These are phyloP conservation scores for Russula lepida DNA, from an alignment of 768 basidiomycete genomes.

Conservation along the genomic window DNA sequence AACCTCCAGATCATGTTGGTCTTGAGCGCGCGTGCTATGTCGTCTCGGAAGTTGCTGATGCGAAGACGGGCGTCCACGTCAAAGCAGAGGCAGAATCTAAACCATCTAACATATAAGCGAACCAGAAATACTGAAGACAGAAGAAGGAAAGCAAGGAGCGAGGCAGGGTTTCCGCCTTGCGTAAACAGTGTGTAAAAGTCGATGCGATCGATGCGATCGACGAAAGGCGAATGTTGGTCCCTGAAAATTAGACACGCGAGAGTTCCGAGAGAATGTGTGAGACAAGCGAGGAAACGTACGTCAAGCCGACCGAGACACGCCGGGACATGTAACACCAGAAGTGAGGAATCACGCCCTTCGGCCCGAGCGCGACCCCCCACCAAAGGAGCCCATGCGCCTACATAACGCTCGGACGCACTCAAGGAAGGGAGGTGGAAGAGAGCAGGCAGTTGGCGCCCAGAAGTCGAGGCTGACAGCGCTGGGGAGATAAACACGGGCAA, in stretches of 20 bases:
- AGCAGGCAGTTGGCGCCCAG: not conserved
- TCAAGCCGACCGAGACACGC: not conserved
- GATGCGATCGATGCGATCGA: not conserved
- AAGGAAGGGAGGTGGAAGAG: not conserved
- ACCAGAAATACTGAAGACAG: not conserved
- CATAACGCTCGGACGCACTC: not conserved
- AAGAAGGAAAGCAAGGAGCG: not conserved
- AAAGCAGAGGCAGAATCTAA: not conserved
- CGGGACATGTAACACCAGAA: not conserved
- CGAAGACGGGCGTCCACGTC: constrained; percentile 12
- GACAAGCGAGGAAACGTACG: not conserved
- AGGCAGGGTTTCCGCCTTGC: not conserved
- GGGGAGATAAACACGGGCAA: not conserved
- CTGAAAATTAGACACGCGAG: not conserved
- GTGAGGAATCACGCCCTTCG: not conserved
- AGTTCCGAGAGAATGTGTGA: not conserved
- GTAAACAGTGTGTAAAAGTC: not conserved
- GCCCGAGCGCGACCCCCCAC: not conserved
- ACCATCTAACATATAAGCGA: not conserved
- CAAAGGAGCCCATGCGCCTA: not conserved
- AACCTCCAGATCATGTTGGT: not conserved
- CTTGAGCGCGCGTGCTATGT: constrained; percentile 13
- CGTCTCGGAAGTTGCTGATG: not conserved
- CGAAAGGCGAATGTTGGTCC: not conserved
- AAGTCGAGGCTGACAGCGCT: not conserved